Evolutionary conservation across 2,329 filamentous ascomycete genomes (phyloP), one percentile per base, ranked within the genome.

Genomic region (Penicillium sumatraense): DNA sequence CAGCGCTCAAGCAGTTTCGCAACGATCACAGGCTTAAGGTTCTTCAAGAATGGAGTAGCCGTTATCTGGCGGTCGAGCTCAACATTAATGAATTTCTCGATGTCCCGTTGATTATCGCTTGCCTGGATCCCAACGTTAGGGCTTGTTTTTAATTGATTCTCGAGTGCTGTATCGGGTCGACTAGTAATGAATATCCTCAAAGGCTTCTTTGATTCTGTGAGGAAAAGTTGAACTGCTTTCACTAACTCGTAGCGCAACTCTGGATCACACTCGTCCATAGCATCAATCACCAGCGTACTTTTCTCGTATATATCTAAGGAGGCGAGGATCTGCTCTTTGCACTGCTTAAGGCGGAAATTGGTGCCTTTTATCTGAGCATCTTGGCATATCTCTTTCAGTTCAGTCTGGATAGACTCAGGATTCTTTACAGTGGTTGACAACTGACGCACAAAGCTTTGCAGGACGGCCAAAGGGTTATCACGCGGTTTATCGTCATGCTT

Each of bases 1-100:
- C 49, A 40, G 26, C 44, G 46, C 2, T 48, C 36, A 81, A 80
- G 41, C 80, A 80, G 1, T 71, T 41, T 83, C 33, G 72, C 64
- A 1, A 49, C 57, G 10, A 40, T 35, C 24, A 54, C 51, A 73
- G 69, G 50, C 72, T 69, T 4, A n/a, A n/a, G n/a, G n/a, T n/a
- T n/a, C n/a, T n/a, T n/a, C n/a, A n/a, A n/a, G n/a, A n/a, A n/a
- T n/a, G n/a, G n/a, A n/a, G n/a, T n/a, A n/a, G n/a, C n/a, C n/a
- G n/a, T n/a, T n/a, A n/a, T n/a, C n/a, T n/a, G n/a, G n/a, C n/a
- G n/a, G 21, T n/a, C 31, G 29, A 33, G 73, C 69, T 6, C 26
- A 10, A 10, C 26, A 27, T 27, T 27, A 5, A 27, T 10, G 10
- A 27, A 27, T 27, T 27, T 27, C 26, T 27, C 26, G 10, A 27